phyloP scores from a whole-genome alignment of 495 filamentous ascomycete genomes.

The Aspergillus cristatus region DNA sequence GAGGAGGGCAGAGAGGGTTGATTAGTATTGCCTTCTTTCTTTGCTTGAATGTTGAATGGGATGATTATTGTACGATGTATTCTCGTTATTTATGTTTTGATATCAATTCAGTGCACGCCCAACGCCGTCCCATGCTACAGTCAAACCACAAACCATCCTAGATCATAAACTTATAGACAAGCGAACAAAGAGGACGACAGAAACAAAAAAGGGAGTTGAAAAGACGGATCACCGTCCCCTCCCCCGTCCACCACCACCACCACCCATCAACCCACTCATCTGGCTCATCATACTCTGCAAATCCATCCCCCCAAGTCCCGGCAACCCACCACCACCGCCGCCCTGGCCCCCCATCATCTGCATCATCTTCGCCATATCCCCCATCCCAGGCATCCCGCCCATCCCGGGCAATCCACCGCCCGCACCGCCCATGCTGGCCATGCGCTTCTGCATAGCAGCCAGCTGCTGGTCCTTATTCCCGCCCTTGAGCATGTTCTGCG shows the following conservation, averaged over 20 bases:
- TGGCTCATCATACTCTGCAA: slow-evolving; percentile 80
- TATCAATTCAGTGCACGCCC: too few species aligned
- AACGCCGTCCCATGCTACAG: too few species aligned
- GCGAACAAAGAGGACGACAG: background rate
- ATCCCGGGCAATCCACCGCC: slow-evolving; percentile 40
- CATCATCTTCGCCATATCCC: slow-evolving; percentile 76
- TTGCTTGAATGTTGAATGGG: too few species aligned
- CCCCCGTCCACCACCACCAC: slow-evolving; percentile 29
- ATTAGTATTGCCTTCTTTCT: too few species aligned
- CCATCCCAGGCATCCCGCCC: slow-evolving; percentile 46
- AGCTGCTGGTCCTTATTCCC: slow-evolving; percentile 85
- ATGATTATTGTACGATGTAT: too few species aligned
- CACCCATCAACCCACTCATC: slow-evolving; percentile 62
- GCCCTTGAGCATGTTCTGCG: slow-evolving; percentile 83
- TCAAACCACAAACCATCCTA: background rate
- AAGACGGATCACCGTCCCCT: slow-evolving; percentile 24
- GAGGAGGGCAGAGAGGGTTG: slow-evolving; percentile 7
- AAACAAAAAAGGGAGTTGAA: background rate
- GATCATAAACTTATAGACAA: background rate
- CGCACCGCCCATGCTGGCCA: slow-evolving; percentile 81
- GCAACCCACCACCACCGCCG: slow-evolving; percentile 32
- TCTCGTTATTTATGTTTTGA: too few species aligned
- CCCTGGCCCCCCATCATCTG: slow-evolving; percentile 54
- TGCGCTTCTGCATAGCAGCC: slow-evolving; percentile 92
- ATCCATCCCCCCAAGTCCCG: slow-evolving; percentile 61